A percentile compares a stretch with the other conserved stretches of the same genome.
Evolutionary conservation across 176 grass and related monocot genomes (phyloP).

Genomic region (Hordeum vulgare): MorexV3_pseudomolecules_assembly NC_058518.1:114823513-114824012

Average conservation of each 20-base stretch:
- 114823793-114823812: constrained; percentile 88
- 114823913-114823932: constrained; percentile 91
- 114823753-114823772: constrained; percentile 41
- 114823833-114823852: constrained; percentile 31
- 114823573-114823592: constrained; percentile 67
- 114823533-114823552: constrained; percentile 73
- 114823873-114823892: constrained; percentile 58
- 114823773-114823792: constrained; percentile 87
- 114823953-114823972: background rate
- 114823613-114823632: constrained; percentile 82
- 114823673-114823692: constrained; percentile 88
- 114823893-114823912: constrained; percentile 85
- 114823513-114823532: constrained; percentile 47
- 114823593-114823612: constrained; percentile 56
- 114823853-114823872: constrained; percentile 70
- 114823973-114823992: background rate
- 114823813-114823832: constrained; percentile 77
- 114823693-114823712: constrained; percentile 31
- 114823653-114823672: constrained; percentile 70
- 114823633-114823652: constrained; percentile 55
- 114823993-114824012: background rate
- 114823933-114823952: constrained; percentile 86
- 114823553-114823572: constrained; percentile 68
- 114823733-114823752: constrained; percentile 84
- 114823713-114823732: constrained; percentile 67